Evolutionary conservation across 805 yeast species (phyloP).

Genomic region (Candida palmyrensis): DNA sequence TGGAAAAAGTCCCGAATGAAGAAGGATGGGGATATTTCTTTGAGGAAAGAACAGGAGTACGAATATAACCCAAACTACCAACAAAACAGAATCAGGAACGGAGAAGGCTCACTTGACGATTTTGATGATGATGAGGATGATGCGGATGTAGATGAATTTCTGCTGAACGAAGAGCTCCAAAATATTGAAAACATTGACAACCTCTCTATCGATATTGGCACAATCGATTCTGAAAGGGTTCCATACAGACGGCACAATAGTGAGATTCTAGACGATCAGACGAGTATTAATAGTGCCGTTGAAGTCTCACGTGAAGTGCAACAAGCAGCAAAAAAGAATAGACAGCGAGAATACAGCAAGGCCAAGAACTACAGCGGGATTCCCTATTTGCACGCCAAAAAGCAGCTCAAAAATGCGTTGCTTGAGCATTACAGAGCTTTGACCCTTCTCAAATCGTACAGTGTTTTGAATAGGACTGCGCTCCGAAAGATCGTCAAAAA

Average conservation of each 20-base stretch:
- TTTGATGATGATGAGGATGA: conserved; percentile 7
- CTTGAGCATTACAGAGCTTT: conserved; percentile 70
- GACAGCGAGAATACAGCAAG: conserved; percentile 46
- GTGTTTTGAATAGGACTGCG: conserved; percentile 79
- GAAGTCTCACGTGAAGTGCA: conserved; percentile 1
- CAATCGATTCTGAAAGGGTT: too few relatives aligned
- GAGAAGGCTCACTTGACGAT: conserved; percentile 8
- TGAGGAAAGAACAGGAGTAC: conserved; percentile 4
- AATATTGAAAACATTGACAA: background rate
- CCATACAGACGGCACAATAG: too few relatives aligned
- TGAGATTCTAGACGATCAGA: too few relatives aligned
- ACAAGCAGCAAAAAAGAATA: conserved; percentile 6
- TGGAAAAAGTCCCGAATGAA: conserved; percentile 6
- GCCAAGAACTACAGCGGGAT: conserved; percentile 31
- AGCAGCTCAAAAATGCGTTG: conserved; percentile 64
- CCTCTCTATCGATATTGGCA: too few relatives aligned
- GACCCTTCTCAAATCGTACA: conserved; percentile 64
- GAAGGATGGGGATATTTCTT: conserved; percentile 9
- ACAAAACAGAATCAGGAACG: conserved; percentile 37
- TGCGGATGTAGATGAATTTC: background rate
- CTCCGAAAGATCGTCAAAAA: conserved; percentile 86
- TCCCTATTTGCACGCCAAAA: conserved; percentile 60
- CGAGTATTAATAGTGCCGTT: background rate
- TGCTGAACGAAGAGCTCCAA: background rate
- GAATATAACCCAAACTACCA: conserved; percentile 26